phyloP scores from a whole-genome alignment of 2,329 filamentous ascomycete genomes.

The Mariannaea elegans region DNA sequence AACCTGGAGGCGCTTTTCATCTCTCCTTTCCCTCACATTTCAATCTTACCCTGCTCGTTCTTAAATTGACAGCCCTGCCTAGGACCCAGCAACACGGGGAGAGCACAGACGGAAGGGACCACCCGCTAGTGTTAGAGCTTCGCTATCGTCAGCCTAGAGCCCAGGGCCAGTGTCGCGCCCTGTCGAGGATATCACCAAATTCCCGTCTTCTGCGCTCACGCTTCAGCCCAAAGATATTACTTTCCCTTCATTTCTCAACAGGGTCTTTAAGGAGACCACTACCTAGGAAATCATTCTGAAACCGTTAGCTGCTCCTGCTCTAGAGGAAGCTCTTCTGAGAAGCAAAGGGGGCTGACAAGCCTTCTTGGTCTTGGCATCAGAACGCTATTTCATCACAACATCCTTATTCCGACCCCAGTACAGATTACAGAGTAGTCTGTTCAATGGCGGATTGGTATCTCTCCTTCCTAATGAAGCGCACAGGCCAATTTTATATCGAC shows the following conservation, averaged over 20 bases:
- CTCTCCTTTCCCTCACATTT: neutral
- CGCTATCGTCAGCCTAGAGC: neutral
- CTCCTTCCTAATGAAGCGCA: no score
- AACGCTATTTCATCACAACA: neutral
- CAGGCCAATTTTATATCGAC: no score
- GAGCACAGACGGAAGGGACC: conserved; percentile 12
- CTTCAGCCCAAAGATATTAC: conserved; percentile 41
- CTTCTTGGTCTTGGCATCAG: neutral
- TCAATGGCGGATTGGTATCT: no score
- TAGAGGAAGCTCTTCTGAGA: conserved; percentile 6
- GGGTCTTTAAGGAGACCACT: conserved; percentile 29
- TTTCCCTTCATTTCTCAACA: conserved; percentile 14
- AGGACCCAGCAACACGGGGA: conserved; percentile 4
- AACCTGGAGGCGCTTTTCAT: neutral
- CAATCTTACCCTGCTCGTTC: neutral
- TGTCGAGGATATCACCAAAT: conserved; percentile 18
- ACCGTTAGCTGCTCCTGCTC: neutral
- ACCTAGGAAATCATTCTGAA: conserved; percentile 18
- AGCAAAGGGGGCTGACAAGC: conserved; percentile 5
- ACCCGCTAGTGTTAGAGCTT: conserved; percentile 8
- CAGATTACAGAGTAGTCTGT: no score
- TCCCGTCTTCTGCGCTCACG: conserved; percentile 28
- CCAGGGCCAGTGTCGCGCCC: conserved; percentile 7
- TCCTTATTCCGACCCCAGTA: neutral
- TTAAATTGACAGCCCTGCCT: conserved; percentile 9